These are phyloP conservation scores for Lactarius vividus DNA, from an alignment of 768 basidiomycete species.

Conservation along the genomic window DNA sequence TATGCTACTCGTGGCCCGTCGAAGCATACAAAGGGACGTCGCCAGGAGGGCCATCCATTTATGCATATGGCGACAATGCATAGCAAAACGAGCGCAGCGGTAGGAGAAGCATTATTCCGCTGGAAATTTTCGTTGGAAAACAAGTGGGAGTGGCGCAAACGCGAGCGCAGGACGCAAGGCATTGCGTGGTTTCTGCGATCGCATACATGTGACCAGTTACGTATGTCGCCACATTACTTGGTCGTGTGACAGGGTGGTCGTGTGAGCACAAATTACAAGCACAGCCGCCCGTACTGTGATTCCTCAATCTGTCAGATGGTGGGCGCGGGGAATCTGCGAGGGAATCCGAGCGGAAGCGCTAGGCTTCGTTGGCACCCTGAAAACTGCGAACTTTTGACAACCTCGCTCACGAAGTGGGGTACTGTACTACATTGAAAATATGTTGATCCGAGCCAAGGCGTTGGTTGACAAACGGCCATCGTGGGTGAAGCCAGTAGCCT, in stretches of 20 bases:
- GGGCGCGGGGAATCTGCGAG: neutral
- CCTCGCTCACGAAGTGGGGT: neutral
- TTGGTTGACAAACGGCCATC: neutral
- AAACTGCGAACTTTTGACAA: neutral
- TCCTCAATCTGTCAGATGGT: neutral
- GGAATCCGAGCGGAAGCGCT: neutral
- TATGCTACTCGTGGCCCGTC: neutral
- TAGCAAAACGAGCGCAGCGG: neutral
- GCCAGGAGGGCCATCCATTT: neutral
- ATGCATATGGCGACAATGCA: neutral
- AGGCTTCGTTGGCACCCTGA: neutral
- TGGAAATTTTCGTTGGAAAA: neutral
- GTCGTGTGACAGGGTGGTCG: neutral
- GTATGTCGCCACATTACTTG: neutral
- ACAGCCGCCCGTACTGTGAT: neutral
- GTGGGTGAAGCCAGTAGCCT: neutral
- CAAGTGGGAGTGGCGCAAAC: neutral
- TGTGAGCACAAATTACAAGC: neutral
- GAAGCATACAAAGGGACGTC: neutral
- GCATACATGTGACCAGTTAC: neutral
- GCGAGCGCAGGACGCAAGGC: neutral
- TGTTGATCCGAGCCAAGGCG: neutral
- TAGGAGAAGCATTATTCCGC: neutral
- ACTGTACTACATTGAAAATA: neutral
- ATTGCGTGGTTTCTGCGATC: neutral